Evolutionary conservation across 768 basidiomycete genomes (phyloP), one percentile per base, ranked within the genome.

Genomic region (Lactarius psammicola): DNA sequence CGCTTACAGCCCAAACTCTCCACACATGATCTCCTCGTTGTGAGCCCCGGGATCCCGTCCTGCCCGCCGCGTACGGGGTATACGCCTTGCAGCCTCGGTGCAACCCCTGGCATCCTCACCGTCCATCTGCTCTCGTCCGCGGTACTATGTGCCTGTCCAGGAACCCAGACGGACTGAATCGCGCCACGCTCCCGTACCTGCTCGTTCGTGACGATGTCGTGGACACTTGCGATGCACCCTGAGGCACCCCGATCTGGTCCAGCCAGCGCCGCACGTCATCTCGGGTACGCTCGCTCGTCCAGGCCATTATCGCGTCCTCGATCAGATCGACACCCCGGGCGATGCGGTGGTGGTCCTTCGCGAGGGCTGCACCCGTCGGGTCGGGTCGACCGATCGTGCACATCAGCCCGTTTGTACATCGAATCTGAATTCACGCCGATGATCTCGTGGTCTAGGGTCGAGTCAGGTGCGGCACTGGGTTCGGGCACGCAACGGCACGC

Each of bases 371-470:
- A 1, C 86, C 85, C 4, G 78, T 80, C 66, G 89, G 82, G 74
- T 89, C 88, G 1, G 79, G 69, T 2, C 87, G 84, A 15, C 76
- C 80, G 68, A 89, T 84, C 57, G 80, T 79, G 42, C 74, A 73
- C 88, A 90, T 90, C 65, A 89, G 78, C 4, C n/a, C 86, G 84
- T 64, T 76, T 81, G 78, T 89, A 90, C 72, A 90, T 81, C 3
- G 84, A 80, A 73, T 89, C 88, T 0, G 86, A 86, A 69, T 90
- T 90, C 30, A 85, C 87, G 42, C 87, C 88, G 69, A 90, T 88
- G 69, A 90, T 86, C 60, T 88, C 79, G 71, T 86, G 89, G 34
- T 62, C 56, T 4, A 80, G 79, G 0, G 82, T 83, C 0, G 75
- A 74, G 1, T 70, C 64, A 2, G 81, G 78, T 0, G 81, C 65